Percentiles rank a stretch among this genome's conserved stretches.
Conservation (phyloP, 768 basidiomycete genomes). For the Suillus decipiens region DNA sequence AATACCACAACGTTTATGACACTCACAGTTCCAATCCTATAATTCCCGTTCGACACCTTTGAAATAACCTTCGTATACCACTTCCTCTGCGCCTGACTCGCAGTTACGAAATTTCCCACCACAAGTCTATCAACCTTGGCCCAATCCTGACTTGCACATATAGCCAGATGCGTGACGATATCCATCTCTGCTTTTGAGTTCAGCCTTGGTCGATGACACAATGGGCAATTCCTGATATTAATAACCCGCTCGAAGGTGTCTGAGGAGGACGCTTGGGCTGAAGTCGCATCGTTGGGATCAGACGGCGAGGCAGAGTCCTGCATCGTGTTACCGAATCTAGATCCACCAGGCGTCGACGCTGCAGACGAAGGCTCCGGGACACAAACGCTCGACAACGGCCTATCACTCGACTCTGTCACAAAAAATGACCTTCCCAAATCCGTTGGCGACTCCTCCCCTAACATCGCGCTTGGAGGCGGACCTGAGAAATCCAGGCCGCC, state of each 20-base stretch:
- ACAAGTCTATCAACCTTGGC: constrained; percentile 84
- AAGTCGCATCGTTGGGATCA: constrained; percentile 44
- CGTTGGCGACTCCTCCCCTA: constrained; percentile 31
- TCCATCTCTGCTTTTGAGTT: constrained; percentile 89
- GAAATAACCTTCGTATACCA: constrained; percentile 91
- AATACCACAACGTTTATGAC: constrained; percentile 1
- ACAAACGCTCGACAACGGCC: constrained; percentile 35
- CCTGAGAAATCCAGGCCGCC: constrained; percentile 67
- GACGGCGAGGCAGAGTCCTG: constrained; percentile 46
- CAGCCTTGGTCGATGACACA: constrained; percentile 88
- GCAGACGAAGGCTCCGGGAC: constrained; percentile 31
- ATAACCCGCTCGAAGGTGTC: constrained; percentile 80
- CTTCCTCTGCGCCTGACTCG: constrained; percentile 94
- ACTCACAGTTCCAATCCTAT: constrained; percentile 86
- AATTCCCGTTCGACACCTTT: constrained; percentile 85
- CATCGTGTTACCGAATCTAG: constrained; percentile 16
- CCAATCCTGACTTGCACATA: constrained; percentile 96
- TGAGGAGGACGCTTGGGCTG: constrained; percentile 18
- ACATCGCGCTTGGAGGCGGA: constrained; percentile 37
- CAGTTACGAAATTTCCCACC: constrained; percentile 93
- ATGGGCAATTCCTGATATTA: constrained; percentile 91
- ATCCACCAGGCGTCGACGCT: neutral
- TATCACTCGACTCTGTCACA: constrained; percentile 49
- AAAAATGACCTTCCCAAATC: constrained; percentile 28
- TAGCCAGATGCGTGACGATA: constrained; percentile 95